Base-by-base conservation (phyloP, 2,329 filamentous ascomycete genomes). In the Botryosphaeria dothidea region DNA sequence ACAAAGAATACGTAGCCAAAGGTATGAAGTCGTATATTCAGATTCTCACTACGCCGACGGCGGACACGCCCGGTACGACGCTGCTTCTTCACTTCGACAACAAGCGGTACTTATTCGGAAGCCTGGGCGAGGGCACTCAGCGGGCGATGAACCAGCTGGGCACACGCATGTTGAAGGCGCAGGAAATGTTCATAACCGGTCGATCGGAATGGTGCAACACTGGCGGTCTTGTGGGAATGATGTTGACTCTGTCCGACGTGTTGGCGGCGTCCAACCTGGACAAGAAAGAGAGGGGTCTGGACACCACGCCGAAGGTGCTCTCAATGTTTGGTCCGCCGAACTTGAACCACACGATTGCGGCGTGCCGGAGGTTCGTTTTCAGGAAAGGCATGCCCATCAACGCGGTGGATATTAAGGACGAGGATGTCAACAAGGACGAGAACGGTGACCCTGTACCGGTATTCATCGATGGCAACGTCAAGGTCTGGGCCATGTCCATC, bases 101-200 rank as follows among this genome's bases (percentile, higher is more conserved):
- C 71, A 89, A 90, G 71, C 86, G 92, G 65, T 99, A 99, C 77
- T 70, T 97, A 17, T 90, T 99, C 72, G 95, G 95, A 21, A 89
- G 90, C 71, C 77, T 94, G 17, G 81, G 88, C 9, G 95, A 99
- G 78, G 95, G 94, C 17, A 90, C 90, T 0, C 95, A 98, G 80
- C 86, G 95, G 65, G 87, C 89, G 54, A 83, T 90, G 73, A 83
- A 84, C 41, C 88, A 93, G 77, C 86, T 89, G 68, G 90, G 88
- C 64, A 74, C 90, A 9, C 81, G 84, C 36, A 72, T 96, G 69
- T 77, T 82, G 29, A 90, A 90, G 73, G 82, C 92, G 0, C 86
- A 87, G 52, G 88, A 96, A 71, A 81, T 97, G 65, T 97, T 99
- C 75, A 76, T 99, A 66, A 91, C 92, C 0, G 95, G 95, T 2